Conservation (phyloP, 164 flowering plant genomes). For the Magnolia officinalis region DNA sequence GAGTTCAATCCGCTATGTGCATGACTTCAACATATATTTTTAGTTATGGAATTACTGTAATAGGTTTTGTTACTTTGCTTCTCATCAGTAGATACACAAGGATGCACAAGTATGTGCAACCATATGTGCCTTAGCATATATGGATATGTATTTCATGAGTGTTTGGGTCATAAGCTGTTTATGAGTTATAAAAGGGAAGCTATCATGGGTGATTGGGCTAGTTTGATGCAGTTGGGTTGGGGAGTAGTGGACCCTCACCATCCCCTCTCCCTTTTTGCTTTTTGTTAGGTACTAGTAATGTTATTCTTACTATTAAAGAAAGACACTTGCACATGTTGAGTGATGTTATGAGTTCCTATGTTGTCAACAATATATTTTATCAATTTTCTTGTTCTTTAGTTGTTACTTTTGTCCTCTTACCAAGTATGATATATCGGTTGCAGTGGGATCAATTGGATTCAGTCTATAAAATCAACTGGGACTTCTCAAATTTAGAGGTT, state of each 20-base stretch:
- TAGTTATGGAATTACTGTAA: not conserved
- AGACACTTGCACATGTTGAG: too few species aligned
- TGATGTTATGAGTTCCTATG: too few species aligned
- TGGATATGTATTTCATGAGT: too few species aligned
- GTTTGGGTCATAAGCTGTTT: too few species aligned
- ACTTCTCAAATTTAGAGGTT: slow-evolving; percentile 86
- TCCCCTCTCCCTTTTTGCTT: too few species aligned
- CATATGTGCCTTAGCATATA: not conserved
- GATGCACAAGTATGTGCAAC: not conserved
- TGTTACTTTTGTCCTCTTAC: not conserved
- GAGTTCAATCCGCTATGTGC: not conserved
- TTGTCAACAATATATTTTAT: too few species aligned
- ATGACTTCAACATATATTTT: not conserved
- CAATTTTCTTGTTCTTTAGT: not conserved
- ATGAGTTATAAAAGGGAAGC: too few species aligned
- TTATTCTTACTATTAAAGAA: too few species aligned
- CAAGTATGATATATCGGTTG: slow-evolving; percentile 9
- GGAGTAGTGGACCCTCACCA: too few species aligned
- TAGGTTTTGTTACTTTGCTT: not conserved
- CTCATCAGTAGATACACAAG: not conserved
- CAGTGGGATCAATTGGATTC: slow-evolving; percentile 94
- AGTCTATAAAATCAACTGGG: slow-evolving; percentile 79
- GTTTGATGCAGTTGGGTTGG: too few species aligned
- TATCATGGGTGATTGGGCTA: too few species aligned
- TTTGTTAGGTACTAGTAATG: too few species aligned